phyloP scores from a whole-genome alignment of 192 early-diverging fungal species.

The Allomyces macrogynus region DNA sequence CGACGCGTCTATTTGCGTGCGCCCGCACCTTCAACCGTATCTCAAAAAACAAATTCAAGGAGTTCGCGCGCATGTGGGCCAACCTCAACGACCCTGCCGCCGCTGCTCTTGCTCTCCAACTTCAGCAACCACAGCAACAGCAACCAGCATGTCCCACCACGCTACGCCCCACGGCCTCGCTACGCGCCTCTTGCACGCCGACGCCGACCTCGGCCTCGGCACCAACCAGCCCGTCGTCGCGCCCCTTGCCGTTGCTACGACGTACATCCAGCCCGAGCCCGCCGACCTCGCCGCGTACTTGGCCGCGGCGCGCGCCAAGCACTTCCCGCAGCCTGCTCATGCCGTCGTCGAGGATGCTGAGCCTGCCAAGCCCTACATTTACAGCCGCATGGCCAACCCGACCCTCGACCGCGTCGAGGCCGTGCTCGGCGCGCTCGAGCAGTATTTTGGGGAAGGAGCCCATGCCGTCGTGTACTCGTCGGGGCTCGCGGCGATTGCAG shows the following conservation, averaged over 20 bases:
- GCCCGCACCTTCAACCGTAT: too few species aligned
- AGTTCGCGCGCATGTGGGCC: too few species aligned
- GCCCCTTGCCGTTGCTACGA: background rate
- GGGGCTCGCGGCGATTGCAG: slow-evolving; percentile 31
- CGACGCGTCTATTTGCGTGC: too few species aligned
- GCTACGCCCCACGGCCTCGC: too few species aligned
- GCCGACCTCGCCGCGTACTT: slow-evolving; percentile 30
- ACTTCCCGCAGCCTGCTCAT: slow-evolving; percentile 11
- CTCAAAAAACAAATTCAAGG: too few species aligned
- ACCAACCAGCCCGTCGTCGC: background rate
- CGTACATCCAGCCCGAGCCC: slow-evolving; percentile 5
- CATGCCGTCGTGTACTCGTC: slow-evolving; percentile 40
- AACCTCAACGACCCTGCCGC: too few species aligned
- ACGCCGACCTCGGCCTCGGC: too few species aligned
- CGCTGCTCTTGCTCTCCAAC: too few species aligned
- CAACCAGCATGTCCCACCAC: too few species aligned
- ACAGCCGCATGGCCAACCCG: slow-evolving; percentile 23
- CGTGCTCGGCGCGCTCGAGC: slow-evolving; percentile 26
- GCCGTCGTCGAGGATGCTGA: too few species aligned
- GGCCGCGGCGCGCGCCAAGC: slow-evolving; percentile 13
- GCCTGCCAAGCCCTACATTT: slow-evolving; percentile 15
- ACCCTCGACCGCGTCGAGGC: slow-evolving; percentile 25
- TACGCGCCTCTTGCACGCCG: too few species aligned
- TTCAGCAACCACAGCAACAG: too few species aligned
- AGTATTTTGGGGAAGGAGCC: slow-evolving; percentile 11